A percentile compares a stretch with the other conserved stretches of the same genome.
phyloP scores from a whole-genome alignment of 106 monocot species.

The Dendrobium huoshanense region DNA sequence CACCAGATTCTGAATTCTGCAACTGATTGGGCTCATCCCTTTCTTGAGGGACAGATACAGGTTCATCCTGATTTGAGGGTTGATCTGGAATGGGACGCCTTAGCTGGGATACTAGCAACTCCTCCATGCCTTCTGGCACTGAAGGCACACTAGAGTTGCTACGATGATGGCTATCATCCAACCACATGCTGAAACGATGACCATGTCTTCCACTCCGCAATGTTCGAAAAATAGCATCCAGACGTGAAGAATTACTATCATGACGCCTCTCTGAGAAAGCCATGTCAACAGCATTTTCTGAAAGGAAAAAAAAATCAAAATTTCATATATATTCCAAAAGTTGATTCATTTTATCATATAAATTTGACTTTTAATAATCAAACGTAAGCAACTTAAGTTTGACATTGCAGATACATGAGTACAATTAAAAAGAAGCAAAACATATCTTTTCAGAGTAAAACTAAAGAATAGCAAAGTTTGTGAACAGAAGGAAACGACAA shows the following conservation, averaged over 20 bases:
- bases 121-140: constrained; percentile 91
- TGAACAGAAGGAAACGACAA: neutral
- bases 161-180: constrained; percentile 73
- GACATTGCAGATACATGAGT: neutral
- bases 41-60: constrained; percentile 27
- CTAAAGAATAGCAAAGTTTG: neutral
- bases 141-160: constrained; percentile 46
- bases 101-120: constrained; percentile 74
- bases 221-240: constrained; percentile 89
- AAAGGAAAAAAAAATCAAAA: neutral
- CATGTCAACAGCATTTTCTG: constrained; percentile 75
- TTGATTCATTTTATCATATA: neutral
- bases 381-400: neutral
- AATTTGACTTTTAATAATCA: neutral
- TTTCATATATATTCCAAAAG: neutral
- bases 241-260: constrained; percentile 58
- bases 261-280: constrained; percentile 81
- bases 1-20: constrained; percentile 33
- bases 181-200: constrained; percentile 90
- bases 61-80: constrained; percentile 34
- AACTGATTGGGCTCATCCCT: constrained; percentile 35
- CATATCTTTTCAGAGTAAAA: neutral
- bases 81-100: constrained; percentile 67
- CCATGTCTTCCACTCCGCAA: constrained; percentile 70
- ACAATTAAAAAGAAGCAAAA: neutral